Percentiles rank a stretch among this genome's conserved stretches.
phyloP scores from a whole-genome alignment of 345 rosid species.

The Anastatica hierochuntica region DNA sequence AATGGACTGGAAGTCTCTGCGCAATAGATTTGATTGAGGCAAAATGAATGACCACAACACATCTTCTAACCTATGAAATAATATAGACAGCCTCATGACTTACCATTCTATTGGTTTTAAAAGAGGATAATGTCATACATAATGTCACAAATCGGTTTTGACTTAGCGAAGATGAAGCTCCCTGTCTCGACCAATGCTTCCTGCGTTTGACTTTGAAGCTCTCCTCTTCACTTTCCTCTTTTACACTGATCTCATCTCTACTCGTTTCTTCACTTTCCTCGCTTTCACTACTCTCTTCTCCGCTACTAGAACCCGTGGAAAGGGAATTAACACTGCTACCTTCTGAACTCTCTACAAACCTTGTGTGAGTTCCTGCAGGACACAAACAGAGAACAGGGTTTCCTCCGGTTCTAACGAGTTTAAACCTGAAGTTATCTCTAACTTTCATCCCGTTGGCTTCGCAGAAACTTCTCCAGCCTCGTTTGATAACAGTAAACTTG shows the following conservation, averaged over 20 bases:
- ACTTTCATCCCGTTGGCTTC: constrained; percentile 3
- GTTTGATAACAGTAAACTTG: not conserved
- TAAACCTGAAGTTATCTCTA: constrained; percentile 13
- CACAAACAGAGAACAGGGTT: constrained; percentile 7
- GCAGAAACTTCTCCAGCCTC: constrained; percentile 23
- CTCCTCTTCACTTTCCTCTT: too few relatives aligned
- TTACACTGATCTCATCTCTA: not conserved
- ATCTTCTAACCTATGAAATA: not conserved
- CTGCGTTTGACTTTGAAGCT: too few relatives aligned
- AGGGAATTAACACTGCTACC: too few relatives aligned
- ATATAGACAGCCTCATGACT: too few relatives aligned
- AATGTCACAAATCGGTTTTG: too few relatives aligned
- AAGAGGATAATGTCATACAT: not conserved
- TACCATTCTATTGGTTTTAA: not conserved
- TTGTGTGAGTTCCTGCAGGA: not conserved
- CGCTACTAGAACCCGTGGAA: too few relatives aligned
- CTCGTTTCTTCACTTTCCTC: not conserved
- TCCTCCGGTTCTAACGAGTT: not conserved
- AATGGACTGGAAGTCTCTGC: constrained; percentile 10
- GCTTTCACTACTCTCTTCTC: not conserved
- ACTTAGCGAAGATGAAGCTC: constrained; percentile 18
- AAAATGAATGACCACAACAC: not conserved
- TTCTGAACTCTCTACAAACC: constrained; percentile 5
- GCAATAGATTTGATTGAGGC: not conserved
- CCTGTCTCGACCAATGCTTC: not conserved